Evolutionary conservation across 2,329 filamentous ascomycete species (phyloP), one percentile per base, ranked within the genome.

Genomic region (Colletotrichum acutatum): DNA sequence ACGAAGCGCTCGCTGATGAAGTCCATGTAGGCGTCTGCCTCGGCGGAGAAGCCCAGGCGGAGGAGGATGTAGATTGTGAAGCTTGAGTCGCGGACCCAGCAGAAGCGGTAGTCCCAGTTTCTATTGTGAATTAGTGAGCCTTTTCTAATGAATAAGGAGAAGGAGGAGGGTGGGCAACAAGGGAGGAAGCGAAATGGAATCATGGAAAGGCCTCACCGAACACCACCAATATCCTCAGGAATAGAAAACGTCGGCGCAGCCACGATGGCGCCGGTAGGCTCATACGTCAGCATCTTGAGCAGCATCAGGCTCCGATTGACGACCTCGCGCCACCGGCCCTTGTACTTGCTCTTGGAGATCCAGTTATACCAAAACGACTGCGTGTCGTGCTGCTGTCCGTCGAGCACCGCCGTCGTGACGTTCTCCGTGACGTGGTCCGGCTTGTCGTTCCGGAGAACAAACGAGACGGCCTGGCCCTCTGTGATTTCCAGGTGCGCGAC

Each of bases 21-120:
- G 66, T 88, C 87, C 87, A 95, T 94, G 80, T 94, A 95, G 1
- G 92, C 90, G 79, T 95, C 92, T 4, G 93, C 93, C 80, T 95
- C 93, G 24, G 91, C 88, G 32, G 86, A 91, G 82, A 95, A 95
- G 6, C 93, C 93, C 79, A 95, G 89, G 16, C 93, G 90, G 2
- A 95, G 87, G 34, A 95, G 87, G 74, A 95, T 92, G 77, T 95
- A 95, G 76, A 95, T 90, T 1, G 92, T 94, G 81, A 95, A 95
- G 75, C 91, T 94, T 0, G 91, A 90, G 82, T 95, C 93, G 26
- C 93, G 88, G 46, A 95, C 90, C 93, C 93, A 95, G 11, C 88
- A 93, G 81, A 90, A 95, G n/a, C 92, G 88, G 78, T 94, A 94
- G 79, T 94, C 92, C 91, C 90, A 91, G 78, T 92, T 92, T 26